phyloP scores from a whole-genome alignment of 2,329 filamentous ascomycete genomes.

The Leptographium wingfieldii region DNA sequence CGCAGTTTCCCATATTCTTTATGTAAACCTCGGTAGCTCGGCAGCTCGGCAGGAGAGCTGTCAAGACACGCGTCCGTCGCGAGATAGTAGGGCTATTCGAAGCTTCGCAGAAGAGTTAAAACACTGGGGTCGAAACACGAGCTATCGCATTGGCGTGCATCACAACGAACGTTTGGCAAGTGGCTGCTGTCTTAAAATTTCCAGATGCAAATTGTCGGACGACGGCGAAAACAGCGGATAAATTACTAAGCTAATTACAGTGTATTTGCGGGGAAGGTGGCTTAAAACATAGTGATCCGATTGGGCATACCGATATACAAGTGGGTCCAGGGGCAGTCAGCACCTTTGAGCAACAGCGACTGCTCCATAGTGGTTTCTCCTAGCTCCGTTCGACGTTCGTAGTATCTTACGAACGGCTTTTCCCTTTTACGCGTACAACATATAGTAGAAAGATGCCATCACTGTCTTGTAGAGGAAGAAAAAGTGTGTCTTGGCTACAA shows the following conservation, averaged over 20 bases:
- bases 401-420: not conserved
- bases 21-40: not conserved
- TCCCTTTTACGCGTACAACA: not conserved
- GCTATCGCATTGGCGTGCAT: not conserved
- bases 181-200: not conserved
- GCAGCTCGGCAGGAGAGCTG: not conserved
- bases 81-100: not conserved
- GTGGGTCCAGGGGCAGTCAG: not conserved
- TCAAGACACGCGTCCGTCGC: not conserved
- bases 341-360: too few relatives aligned
- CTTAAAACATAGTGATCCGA: not conserved
- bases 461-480: not conserved
- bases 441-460: not conserved
- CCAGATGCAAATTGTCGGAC: not conserved
- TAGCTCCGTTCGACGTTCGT: too few relatives aligned
- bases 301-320: not conserved
- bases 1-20: constrained; percentile 43
- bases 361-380: not conserved
- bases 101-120: not conserved
- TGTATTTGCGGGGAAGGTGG: not conserved
- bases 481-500: not conserved
- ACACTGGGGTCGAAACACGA: not conserved
- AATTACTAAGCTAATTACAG: not conserved
- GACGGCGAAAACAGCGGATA: not conserved
- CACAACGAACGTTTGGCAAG: not conserved